Evolutionary conservation across 441 rosid species (phyloP).

Genomic region (Manihot esculenta): DNA sequence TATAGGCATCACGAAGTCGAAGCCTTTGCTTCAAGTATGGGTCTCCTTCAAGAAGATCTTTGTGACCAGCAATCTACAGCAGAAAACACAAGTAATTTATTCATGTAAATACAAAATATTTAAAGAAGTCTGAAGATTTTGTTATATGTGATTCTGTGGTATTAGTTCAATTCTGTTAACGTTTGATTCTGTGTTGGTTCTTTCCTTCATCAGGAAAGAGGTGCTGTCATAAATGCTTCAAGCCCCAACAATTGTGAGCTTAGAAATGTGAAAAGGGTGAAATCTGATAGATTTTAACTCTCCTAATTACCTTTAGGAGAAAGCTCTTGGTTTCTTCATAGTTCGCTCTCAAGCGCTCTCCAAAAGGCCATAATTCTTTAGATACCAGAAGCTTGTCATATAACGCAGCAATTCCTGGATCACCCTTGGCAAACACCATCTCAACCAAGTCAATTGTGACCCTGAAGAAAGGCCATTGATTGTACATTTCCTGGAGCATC

Average conservation of each 20-base stretch:
- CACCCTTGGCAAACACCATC: conserved; percentile 97
- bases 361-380: conserved; percentile 63
- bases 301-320: conserved; percentile 63
- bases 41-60: conserved; percentile 87
- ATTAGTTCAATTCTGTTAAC: too few relatives aligned
- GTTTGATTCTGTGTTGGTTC: too few relatives aligned
- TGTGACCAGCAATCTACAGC: conserved; percentile 76
- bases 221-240: background rate
- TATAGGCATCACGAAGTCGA: conserved; percentile 78
- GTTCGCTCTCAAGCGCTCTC: conserved; percentile 56
- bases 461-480: conserved; percentile 84
- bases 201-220: background rate
- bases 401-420: conserved; percentile 77
- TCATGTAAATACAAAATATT: background rate
- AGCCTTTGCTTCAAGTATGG: conserved; percentile 91
- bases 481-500: conserved; percentile 81
- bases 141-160: background rate
- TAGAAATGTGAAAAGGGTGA: background rate
- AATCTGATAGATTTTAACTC: background rate
- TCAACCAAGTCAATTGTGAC: conserved; percentile 90
- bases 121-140: background rate
- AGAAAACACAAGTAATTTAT: background rate
- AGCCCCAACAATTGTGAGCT: background rate
- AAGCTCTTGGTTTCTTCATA: conserved; percentile 80
- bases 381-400: conserved; percentile 85